Conservation (phyloP, 768 basidiomycete species). For the Agaricus sinodeliciosus region DNA sequence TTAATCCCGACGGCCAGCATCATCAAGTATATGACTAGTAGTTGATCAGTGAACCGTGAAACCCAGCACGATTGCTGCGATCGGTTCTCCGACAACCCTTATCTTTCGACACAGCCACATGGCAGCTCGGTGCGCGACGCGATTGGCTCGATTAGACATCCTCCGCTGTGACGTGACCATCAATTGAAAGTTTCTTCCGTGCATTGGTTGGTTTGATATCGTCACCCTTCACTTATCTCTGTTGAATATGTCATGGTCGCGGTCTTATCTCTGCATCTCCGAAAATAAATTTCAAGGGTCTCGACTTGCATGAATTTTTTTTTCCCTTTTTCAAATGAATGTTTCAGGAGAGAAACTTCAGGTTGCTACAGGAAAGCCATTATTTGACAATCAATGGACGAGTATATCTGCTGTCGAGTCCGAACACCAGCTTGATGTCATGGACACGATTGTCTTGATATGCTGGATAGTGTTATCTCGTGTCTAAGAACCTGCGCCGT, state of each 20-base stretch:
- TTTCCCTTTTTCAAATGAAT: no score
- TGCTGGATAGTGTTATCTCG: neutral
- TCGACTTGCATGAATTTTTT: no score
- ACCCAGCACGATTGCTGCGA: neutral
- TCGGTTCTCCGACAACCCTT: neutral
- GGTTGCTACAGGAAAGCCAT: neutral
- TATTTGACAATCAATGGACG: neutral
- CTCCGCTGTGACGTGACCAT: neutral
- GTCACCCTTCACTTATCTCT: constrained; percentile 6
- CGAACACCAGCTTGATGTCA: constrained; percentile 3
- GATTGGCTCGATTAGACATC: constrained; percentile 11
- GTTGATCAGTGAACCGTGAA: neutral
- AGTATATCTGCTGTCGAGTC: neutral
- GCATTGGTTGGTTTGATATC: neutral
- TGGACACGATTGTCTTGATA: neutral
- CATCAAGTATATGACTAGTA: no score
- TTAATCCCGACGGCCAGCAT: no score
- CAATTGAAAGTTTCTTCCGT: neutral
- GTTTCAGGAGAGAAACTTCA: neutral
- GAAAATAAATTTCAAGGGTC: neutral
- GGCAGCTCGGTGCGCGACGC: neutral
- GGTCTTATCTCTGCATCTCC: constrained; percentile 7
- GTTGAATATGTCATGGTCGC: neutral
- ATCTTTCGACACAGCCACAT: constrained; percentile 8
- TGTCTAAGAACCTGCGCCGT: neutral